A percentile compares a stretch with the other conserved stretches of the same genome.
Evolutionary conservation across 176 grass and related monocot genomes (phyloP).

Genomic region (Hordeum marinum): DNA sequence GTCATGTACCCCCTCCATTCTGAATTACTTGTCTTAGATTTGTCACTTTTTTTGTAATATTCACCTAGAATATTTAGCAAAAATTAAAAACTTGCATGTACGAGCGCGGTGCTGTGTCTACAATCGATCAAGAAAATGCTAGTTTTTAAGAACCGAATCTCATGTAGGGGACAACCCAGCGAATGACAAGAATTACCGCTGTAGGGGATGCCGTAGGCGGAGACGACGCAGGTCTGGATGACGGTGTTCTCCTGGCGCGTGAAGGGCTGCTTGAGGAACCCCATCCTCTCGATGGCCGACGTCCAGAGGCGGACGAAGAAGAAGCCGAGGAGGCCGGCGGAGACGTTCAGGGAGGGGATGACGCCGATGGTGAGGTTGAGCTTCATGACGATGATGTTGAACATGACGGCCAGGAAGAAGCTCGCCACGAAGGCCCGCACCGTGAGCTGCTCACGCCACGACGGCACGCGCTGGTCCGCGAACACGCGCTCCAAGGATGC

Average conservation of each 20-base stretch:
- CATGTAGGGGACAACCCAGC: too few species aligned
- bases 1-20: too few species aligned
- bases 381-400: conserved; percentile 89
- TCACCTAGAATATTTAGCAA: too few species aligned
- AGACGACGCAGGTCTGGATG: conserved; percentile 80
- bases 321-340: conserved; percentile 79
- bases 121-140: too few species aligned
- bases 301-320: conserved; percentile 78
- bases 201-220: conserved; percentile 37
- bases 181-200: conserved; percentile 21
- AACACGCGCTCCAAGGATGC: conserved; percentile 39
- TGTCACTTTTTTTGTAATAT: background rate
- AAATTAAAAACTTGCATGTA: too few species aligned
- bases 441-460: conserved; percentile 74
- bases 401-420: conserved; percentile 63
- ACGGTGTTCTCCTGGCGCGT: conserved; percentile 82
- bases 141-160: too few species aligned
- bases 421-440: conserved; percentile 57
- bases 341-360: conserved; percentile 87
- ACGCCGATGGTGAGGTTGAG: conserved; percentile 80
- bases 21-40: too few species aligned
- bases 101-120: too few species aligned
- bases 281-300: conserved; percentile 28
- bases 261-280: conserved; percentile 50
- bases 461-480: conserved; percentile 37